Evolutionary conservation across 1,139 yeast genomes (phyloP).

Genomic region (Yamadazyma dendronema): DNA sequence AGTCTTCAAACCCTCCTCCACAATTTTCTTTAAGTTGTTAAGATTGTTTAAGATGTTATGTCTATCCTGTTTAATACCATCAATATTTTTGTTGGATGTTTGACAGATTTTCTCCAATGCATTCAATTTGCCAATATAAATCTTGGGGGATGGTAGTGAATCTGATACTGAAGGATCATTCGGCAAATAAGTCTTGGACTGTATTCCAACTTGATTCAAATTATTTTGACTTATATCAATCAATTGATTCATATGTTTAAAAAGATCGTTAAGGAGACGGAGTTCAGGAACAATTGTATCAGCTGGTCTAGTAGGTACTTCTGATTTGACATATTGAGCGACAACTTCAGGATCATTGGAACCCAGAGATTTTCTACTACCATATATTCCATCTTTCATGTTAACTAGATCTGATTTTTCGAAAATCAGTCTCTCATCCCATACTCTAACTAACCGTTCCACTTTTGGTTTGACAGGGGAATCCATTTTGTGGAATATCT

Average conservation of each 20-base stretch:
- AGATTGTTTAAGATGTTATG: slow-evolving; percentile 40
- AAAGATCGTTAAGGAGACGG: slow-evolving; percentile 32
- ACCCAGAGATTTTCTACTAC: no score
- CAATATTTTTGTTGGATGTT: slow-evolving; percentile 33
- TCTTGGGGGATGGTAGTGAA: slow-evolving; percentile 51
- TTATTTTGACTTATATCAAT: slow-evolving; percentile 34
- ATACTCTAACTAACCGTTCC: slow-evolving; percentile 64
- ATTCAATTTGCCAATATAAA: slow-evolving; percentile 46
- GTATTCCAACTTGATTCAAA: slow-evolving; percentile 43
- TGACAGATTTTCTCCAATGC: slow-evolving; percentile 43
- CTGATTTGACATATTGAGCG: background rate
- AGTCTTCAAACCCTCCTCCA: slow-evolving; percentile 42
- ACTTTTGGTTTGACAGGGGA: slow-evolving; percentile 52
- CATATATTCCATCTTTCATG: slow-evolving; percentile 38
- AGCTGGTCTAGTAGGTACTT: background rate
- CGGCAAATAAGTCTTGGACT: slow-evolving; percentile 43
- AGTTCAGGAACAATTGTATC: slow-evolving; percentile 38
- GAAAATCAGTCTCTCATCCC: slow-evolving; percentile 71
- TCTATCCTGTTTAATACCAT: slow-evolving; percentile 40
- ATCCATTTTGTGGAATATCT: slow-evolving; percentile 35
- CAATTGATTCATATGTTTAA: slow-evolving; percentile 28
- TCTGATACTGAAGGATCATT: slow-evolving; percentile 42
- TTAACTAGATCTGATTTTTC: slow-evolving; percentile 37
- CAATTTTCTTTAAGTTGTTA: slow-evolving; percentile 36
- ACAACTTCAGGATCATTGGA: background rate